Percentiles rank a stretch among this genome's conserved stretches.
Conservation (phyloP, 2,329 filamentous ascomycete genomes). For the Juglanconis oblonga region DNA sequence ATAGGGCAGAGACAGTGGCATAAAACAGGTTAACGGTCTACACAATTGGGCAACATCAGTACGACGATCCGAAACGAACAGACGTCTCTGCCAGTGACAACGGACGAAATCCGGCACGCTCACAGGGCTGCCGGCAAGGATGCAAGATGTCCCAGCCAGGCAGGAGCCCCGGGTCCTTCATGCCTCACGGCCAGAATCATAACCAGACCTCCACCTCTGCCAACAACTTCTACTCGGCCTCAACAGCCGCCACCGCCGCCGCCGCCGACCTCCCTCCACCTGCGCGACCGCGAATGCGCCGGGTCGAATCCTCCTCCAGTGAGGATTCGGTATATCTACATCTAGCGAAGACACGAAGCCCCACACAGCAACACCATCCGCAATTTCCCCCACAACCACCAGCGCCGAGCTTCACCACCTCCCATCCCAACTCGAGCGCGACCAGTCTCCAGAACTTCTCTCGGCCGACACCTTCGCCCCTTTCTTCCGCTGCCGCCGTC, state of each 20-base stretch:
- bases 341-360: slow-evolving; percentile 43
- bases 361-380: slow-evolving; percentile 17
- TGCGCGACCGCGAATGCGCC: slow-evolving; percentile 36
- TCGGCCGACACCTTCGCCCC: slow-evolving; percentile 41
- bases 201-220: slow-evolving; percentile 23
- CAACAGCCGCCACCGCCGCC: slow-evolving; percentile 35
- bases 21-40: background rate
- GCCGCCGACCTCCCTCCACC: slow-evolving; percentile 21
- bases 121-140: slow-evolving; percentile 32
- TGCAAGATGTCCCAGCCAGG: slow-evolving; percentile 45
- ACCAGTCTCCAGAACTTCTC: slow-evolving; percentile 57
- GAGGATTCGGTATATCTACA: slow-evolving; percentile 33
- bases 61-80: slow-evolving; percentile 2
- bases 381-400: slow-evolving; percentile 20
- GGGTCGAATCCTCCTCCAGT: slow-evolving; percentile 44
- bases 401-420: slow-evolving; percentile 38
- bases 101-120: background rate
- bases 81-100: background rate
- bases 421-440: slow-evolving; percentile 46
- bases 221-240: slow-evolving; percentile 25
- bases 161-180: slow-evolving; percentile 52
- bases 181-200: slow-evolving; percentile 32
- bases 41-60: background rate
- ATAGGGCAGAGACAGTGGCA: background rate
- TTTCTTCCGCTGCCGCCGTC: slow-evolving; percentile 28